Percentiles rank a stretch among this genome's conserved stretches.
These are phyloP conservation scores for Somion occarium DNA, from an alignment of 1,284 basidiomycete species.

Conservation along the genomic window DNA sequence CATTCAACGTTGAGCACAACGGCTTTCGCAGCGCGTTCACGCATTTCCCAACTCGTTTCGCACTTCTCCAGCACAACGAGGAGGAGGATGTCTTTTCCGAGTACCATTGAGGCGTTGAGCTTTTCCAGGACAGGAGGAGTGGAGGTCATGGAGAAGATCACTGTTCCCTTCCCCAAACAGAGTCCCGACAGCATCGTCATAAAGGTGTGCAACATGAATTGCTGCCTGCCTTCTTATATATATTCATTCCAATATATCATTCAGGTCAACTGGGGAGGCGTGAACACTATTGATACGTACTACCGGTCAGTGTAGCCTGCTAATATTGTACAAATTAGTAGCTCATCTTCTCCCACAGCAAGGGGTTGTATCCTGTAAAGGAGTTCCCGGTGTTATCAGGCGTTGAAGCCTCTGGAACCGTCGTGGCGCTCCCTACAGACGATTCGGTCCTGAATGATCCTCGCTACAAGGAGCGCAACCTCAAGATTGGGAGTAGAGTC, in stretches of 20 bases:
- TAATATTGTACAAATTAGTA: neutral
- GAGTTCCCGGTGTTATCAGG: conserved; percentile 56
- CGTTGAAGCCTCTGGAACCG: conserved; percentile 52
- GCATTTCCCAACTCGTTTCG: neutral
- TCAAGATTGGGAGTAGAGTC: conserved; percentile 42
- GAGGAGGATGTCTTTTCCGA: conserved; percentile 45
- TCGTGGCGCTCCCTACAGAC: conserved; percentile 48
- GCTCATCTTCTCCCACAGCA: conserved; percentile 14
- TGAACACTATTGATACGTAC: conserved; percentile 90
- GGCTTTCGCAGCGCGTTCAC: neutral
- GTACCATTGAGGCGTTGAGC: conserved; percentile 52
- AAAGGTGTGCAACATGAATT: conserved; percentile 40
- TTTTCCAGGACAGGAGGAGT: conserved; percentile 65
- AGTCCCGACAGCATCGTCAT: conserved; percentile 70
- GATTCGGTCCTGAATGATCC: conserved; percentile 27
- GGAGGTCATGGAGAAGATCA: conserved; percentile 72
- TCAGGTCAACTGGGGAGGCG: conserved; percentile 68
- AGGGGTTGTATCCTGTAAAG: conserved; percentile 32
- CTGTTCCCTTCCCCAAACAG: conserved; percentile 58
- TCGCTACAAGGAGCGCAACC: conserved; percentile 32
- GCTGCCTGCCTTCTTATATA: neutral
- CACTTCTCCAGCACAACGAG: conserved; percentile 4
- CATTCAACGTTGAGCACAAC: neutral
- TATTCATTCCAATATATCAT: neutral
- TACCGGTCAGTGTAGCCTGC: conserved; percentile 38